Evolutionary conservation across 495 filamentous ascomycete genomes (phyloP).

Genomic region (Penicillium bialowiezense): DNA sequence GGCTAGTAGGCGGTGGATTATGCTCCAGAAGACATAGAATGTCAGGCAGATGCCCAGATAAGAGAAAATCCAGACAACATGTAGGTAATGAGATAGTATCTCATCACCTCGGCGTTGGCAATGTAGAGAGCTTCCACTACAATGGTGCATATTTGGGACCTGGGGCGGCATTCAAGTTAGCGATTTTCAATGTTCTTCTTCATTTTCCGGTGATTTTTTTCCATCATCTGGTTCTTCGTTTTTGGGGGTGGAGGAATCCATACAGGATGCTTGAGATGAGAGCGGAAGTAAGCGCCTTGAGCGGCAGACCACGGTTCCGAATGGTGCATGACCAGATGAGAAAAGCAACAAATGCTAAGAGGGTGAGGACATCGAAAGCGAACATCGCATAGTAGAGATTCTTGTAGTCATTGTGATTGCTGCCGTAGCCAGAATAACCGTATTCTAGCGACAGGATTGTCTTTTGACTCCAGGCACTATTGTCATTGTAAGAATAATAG

Average conservation of each 20-base stretch:
- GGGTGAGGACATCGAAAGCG: conserved; percentile 19
- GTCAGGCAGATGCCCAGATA: conserved; percentile 8
- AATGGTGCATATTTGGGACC: conserved; percentile 1
- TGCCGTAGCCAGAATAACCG: not conserved
- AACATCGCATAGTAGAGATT: conserved; percentile 7
- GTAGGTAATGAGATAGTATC: conserved; percentile 19
- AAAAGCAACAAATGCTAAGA: conserved; percentile 17
- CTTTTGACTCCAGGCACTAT: conserved; percentile 11
- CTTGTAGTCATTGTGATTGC: not conserved
- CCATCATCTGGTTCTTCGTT: not conserved
- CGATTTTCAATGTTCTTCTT: too few species aligned
- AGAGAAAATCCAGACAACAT: conserved; percentile 25
- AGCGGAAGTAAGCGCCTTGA: conserved; percentile 7
- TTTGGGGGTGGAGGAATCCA: not conserved
- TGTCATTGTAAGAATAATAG: not conserved
- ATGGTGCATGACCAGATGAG: conserved; percentile 22
- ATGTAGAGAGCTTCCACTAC: conserved; percentile 14
- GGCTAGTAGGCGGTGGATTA: conserved; percentile 18
- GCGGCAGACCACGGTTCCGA: conserved; percentile 9
- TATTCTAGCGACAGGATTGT: not conserved
- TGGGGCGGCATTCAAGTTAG: not conserved
- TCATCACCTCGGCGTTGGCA: conserved; percentile 13
- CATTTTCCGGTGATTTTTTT: too few species aligned
- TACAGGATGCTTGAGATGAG: conserved; percentile 15
- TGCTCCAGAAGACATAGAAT: conserved; percentile 21